A percentile compares a stretch with the other conserved stretches of the same genome.
These are phyloP conservation scores for Populus alba DNA, from an alignment of 345 rosid genomes.

Conservation along the genomic window DNA sequence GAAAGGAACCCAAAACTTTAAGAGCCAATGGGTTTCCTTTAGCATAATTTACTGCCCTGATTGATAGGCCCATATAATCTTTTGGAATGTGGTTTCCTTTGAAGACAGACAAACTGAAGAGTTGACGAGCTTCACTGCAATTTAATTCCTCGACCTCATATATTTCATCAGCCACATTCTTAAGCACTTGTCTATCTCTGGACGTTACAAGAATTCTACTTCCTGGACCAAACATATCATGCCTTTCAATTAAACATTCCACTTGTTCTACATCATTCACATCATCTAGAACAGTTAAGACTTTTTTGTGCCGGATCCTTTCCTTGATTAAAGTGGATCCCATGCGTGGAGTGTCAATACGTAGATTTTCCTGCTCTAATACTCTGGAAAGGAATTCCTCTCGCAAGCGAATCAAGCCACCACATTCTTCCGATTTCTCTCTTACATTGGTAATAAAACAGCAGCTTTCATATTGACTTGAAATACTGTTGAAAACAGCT, in stretches of 20 bases:
- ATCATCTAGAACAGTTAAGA: conserved; percentile 3
- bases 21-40: conserved; percentile 18
- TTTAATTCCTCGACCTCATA: conserved; percentile 4
- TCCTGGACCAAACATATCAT: neutral
- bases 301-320: neutral
- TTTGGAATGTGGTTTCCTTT: neutral
- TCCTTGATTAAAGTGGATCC: neutral
- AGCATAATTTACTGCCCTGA: neutral
- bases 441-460: neutral
- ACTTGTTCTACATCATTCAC: neutral
- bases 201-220: conserved; percentile 12
- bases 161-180: neutral
- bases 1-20: conserved; percentile 17
- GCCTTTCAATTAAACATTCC: neutral
- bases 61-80: neutral
- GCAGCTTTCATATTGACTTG: neutral
- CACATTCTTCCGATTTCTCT: neutral
- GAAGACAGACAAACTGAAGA: conserved; percentile 7
- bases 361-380: neutral
- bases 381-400: neutral
- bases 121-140: neutral
- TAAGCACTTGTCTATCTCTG: conserved; percentile 15
- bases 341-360: neutral
- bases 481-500: neutral
- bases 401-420: neutral